phyloP scores from a whole-genome alignment of 2,329 filamentous ascomycete genomes.

The Botrytis fabae region DNA sequence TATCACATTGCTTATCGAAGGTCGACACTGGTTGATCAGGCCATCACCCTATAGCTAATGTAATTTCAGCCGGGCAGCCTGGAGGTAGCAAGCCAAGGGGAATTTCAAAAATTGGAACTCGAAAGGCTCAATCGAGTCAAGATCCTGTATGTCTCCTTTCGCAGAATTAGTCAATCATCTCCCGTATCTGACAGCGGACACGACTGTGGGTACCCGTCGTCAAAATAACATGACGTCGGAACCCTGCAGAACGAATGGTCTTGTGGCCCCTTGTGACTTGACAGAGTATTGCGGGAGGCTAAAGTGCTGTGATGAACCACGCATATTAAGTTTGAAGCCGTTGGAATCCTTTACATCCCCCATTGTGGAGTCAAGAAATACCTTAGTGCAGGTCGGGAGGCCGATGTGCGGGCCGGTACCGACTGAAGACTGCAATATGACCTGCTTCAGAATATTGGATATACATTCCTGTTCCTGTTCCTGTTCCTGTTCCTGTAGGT shows the following conservation, averaged over 20 bases:
- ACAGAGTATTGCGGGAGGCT: constrained; percentile 11
- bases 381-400: constrained; percentile 19
- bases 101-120: constrained; percentile 1
- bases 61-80: neutral
- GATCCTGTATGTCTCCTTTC: constrained; percentile 9
- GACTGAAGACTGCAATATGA: constrained; percentile 19
- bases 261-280: constrained; percentile 26
- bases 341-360: constrained; percentile 19
- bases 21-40: constrained; percentile 26
- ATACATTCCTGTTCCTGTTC: constrained; percentile 7
- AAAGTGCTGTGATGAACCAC: constrained; percentile 25
- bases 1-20: constrained; percentile 30
- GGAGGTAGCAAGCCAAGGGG: neutral
- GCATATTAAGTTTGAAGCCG: constrained; percentile 22
- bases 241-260: constrained; percentile 33
- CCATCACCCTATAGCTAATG: constrained; percentile 2
- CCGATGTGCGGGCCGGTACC: constrained; percentile 21
- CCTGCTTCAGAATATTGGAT: neutral
- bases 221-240: constrained; percentile 36
- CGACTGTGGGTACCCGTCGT: constrained; percentile 31
- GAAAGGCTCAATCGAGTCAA: constrained; percentile 17
- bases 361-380: constrained; percentile 23
- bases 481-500: constrained; percentile 12
- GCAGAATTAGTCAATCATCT: constrained; percentile 20
- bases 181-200: constrained; percentile 35